Base-by-base conservation (phyloP, 2,329 filamentous ascomycete species). In the Metarhizium album region DNA sequence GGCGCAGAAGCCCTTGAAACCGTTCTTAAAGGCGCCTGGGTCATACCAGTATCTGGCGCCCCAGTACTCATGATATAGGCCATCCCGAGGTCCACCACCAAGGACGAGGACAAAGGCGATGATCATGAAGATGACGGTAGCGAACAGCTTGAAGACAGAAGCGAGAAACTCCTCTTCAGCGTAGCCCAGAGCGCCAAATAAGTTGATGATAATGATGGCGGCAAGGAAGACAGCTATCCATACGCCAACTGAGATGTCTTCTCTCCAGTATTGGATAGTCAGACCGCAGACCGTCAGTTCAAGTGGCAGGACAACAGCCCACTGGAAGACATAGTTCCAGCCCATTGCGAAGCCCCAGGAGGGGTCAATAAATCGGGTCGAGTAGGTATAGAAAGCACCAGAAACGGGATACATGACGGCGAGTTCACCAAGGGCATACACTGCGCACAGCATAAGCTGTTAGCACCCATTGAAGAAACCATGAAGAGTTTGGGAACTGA, bases 1-100 rank as follows among this genome's bases (percentile, higher is more conserved):
- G 53, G 75, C 76, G 64, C 84, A 88, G 55, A 88, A 78, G 1
- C 86, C 86, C 55, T 84, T 84, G 70, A 89, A 88, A 27, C 84
- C 85, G 59, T 87, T 80, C 61, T 83, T 70, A 65, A 89, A 90
- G 0, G 75, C 73, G 20, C 74, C 75, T 0, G 74, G 70, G 23
- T 74, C 61, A 49, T 75, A 61, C 75, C 76, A 76, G 33, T 72
- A 70, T 4, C 71, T 68, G 1, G 72, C 72, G 14, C 78, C 75
- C 59, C 67, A 74, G 61, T 78, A 78, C 11, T 74, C 52, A 52
- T 53, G 46, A 55, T 75, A 76, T 20, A 55, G 49, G 33, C 74
- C 73, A 22, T 59, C 66, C 1, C 68, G 71, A 3, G 81, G 79
- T 1, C 80, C 81, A 51, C 82, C 82, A 20, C 82, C 82, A 4